Percentiles rank a stretch among this genome's conserved stretches.
Evolutionary conservation across 2,329 filamentous ascomycete species (phyloP).

Genomic region (Cytospora schulzeri): DNA sequence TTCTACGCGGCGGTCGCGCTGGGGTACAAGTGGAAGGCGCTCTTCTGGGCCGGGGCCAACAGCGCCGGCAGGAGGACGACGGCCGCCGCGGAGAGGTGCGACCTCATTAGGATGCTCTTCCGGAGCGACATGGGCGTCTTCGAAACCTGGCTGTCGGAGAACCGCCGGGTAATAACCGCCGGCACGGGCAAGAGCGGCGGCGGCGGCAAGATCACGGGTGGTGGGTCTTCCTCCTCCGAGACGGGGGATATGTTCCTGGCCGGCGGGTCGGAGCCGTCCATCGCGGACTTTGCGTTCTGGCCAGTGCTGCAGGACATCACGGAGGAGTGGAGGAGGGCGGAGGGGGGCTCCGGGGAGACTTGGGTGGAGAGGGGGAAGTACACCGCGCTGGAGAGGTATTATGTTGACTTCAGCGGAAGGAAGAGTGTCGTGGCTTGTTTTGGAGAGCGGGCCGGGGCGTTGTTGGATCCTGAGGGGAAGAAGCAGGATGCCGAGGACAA

Average conservation of each 20-base stretch:
- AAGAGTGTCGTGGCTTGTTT: slow-evolving; percentile 28
- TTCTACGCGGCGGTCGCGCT: slow-evolving; percentile 47
- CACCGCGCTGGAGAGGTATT: slow-evolving; percentile 41
- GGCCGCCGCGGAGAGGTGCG: slow-evolving; percentile 9
- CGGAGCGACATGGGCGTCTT: slow-evolving; percentile 37
- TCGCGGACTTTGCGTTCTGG: slow-evolving; percentile 61
- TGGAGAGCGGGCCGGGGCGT: neutral
- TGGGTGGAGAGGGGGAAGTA: slow-evolving; percentile 32
- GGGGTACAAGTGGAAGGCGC: slow-evolving; percentile 39
- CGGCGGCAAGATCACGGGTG: slow-evolving; percentile 25
- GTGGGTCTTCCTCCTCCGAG: slow-evolving; percentile 18
- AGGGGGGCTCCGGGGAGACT: slow-evolving; percentile 27
- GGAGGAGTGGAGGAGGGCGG: slow-evolving; percentile 36
- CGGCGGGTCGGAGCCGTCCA: slow-evolving; percentile 39
- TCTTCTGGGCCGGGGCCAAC: neutral
- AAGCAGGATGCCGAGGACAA: neutral
- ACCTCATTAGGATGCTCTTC: slow-evolving; percentile 32
- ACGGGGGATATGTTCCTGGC: slow-evolving; percentile 45
- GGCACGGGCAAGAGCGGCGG: slow-evolving; percentile 38
- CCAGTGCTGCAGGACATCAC: slow-evolving; percentile 54
- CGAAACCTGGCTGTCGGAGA: slow-evolving; percentile 14
- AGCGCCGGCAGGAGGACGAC: neutral
- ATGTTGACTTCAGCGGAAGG: slow-evolving; percentile 35
- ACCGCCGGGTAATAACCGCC: slow-evolving; percentile 33
- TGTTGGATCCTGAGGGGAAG: neutral